These are phyloP conservation scores for Euclidium syriacum DNA, from an alignment of 345 rosid genomes.

Conservation along the genomic window DNA sequence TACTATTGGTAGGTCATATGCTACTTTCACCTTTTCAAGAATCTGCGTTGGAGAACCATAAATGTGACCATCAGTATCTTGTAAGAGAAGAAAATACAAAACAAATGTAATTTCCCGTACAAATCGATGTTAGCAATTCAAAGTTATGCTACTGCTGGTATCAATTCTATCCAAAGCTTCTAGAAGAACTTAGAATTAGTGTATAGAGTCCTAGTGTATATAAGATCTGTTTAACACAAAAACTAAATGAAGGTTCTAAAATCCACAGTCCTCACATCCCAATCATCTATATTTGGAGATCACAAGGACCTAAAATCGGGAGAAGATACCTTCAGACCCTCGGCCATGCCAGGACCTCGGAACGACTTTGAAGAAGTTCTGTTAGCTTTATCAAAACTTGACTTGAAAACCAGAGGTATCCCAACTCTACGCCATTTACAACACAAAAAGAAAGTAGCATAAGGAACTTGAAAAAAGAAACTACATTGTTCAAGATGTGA, in stretches of 20 bases:
- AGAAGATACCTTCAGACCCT: constrained; percentile 77
- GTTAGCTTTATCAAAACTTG: constrained; percentile 98
- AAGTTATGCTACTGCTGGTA: not conserved
- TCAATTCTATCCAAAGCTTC: not conserved
- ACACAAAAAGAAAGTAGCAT: not conserved
- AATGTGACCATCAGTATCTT: constrained; percentile 6
- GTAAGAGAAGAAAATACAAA: not conserved
- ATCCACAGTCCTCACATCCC: not conserved
- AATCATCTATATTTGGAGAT: not conserved
- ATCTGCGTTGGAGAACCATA: constrained; percentile 49
- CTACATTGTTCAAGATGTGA: not conserved
- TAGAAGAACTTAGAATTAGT: not conserved
- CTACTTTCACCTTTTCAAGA: constrained; percentile 89
- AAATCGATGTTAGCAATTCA: not conserved
- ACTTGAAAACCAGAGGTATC: constrained; percentile 87
- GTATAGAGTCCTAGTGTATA: no score
- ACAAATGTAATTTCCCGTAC: not conserved
- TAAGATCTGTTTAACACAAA: not conserved
- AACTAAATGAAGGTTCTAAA: not conserved
- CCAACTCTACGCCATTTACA: constrained; percentile 54
- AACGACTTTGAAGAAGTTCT: constrained; percentile 90
- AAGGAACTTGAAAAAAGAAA: not conserved
- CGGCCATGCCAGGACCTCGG: constrained; percentile 90
- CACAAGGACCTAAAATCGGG: not conserved
- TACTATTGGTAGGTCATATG: constrained; percentile 77